Evolutionary conservation across 106 monocot genomes (phyloP).

Genomic region (Acorus calamus): DNA sequence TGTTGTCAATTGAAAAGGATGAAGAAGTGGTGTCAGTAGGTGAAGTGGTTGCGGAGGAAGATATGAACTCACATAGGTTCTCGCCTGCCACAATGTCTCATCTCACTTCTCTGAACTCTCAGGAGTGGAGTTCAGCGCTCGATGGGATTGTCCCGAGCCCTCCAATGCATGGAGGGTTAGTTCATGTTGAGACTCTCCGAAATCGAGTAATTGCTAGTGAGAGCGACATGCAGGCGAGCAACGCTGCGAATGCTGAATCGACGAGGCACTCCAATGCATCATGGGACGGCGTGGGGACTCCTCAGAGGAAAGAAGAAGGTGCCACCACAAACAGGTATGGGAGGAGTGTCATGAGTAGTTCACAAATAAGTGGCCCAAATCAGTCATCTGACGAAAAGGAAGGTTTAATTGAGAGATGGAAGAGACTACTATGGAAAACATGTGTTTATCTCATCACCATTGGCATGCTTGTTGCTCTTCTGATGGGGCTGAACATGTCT

Average conservation of each 20-base stretch:
- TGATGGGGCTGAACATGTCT: conserved; percentile 78
- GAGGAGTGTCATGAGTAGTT: background rate
- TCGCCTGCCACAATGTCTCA: conserved; percentile 70
- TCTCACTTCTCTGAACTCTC: conserved; percentile 4
- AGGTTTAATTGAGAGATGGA: conserved; percentile 27
- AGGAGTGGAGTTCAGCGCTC: conserved; percentile 3
- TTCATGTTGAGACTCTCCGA: background rate
- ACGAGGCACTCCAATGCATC: background rate
- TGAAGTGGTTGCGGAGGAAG: conserved; percentile 24
- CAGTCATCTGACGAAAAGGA: conserved; percentile 23
- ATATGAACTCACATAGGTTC: conserved; percentile 47
- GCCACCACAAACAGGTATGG: background rate
- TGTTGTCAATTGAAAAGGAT: conserved; percentile 32
- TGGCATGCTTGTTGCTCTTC: conserved; percentile 69
- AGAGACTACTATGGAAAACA: conserved; percentile 42
- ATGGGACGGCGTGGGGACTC: background rate
- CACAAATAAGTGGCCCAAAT: background rate
- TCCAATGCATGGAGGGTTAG: background rate
- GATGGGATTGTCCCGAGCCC: conserved; percentile 7
- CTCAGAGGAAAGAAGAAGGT: conserved; percentile 2
- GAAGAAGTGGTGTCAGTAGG: conserved; percentile 15
- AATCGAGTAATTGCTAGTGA: background rate
- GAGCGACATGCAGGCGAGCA: conserved; percentile 4
- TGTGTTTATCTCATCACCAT: conserved; percentile 67
- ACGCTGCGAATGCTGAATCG: background rate